Evolutionary conservation across 228 moss, liverwort and hornwort species (phyloP), one percentile per base, ranked within the genome.

Genomic region (Sphagnum magellanicum): DNA sequence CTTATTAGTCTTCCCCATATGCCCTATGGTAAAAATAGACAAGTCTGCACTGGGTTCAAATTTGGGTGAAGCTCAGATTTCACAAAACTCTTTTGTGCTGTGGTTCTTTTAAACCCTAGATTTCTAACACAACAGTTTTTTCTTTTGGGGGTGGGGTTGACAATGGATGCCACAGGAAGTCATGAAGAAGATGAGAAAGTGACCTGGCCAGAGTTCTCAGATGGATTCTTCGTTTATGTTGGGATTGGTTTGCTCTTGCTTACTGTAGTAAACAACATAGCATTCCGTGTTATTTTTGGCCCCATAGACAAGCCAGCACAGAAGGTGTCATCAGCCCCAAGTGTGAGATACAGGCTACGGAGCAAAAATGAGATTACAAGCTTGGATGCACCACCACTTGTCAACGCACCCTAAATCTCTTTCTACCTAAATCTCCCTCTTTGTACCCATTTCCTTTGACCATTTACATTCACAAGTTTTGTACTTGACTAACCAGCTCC

Each of bases 141-240:
- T 32, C 1, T 1, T 32, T 0, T 32, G 32, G 32, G 32, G 32
- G 32, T 2, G 32, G 32, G 32, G 3, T 32, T 32, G 32, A 32
- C 32, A 2, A 32, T 32, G 32, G 32, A 49, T 47, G 52, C 65
- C 61, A 15, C 73, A 86, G 86, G 48, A 59, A 67, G 59, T 50
- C 72, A 53, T 63, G 72, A 70, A 78, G 78, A 69, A 7, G 4
- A 11, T 61, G 74, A 74, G 67, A 76, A 10, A 76, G 65, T 80
- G 66, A 52, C 72, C 2, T 87, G 87, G 87, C 87, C 87, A 16
- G 74, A 14, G 5, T 80, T 87, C 16, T 72, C 78, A 60, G 87
- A 87, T 0, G 83, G 76, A 16, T 83, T 83, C 17, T 0, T 58
- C 6, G 51, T 65, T 17, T 83, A 74, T 60, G 7, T 77, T 68